Evolutionary conservation across 2,329 filamentous ascomycete genomes (phyloP).

Genomic region (Teratosphaeria nubilosa): DNA sequence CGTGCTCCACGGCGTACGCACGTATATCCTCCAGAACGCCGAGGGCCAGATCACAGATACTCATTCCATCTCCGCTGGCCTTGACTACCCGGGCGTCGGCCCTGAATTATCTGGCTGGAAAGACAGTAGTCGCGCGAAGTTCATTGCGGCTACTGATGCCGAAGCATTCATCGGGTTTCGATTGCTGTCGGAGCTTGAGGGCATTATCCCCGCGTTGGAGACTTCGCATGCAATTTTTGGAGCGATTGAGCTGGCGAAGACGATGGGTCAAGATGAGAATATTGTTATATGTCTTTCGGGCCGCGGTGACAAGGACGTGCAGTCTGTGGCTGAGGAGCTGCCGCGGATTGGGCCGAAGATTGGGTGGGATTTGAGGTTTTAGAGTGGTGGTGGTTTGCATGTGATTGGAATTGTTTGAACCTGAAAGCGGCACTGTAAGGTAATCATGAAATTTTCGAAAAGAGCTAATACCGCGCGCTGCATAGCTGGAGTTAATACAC

Average conservation of each 20-base stretch:
- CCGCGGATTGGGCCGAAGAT: slow-evolving; percentile 81
- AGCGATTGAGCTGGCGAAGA: slow-evolving; percentile 82
- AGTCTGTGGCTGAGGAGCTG: slow-evolving; percentile 91
- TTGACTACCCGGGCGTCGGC: slow-evolving; percentile 95
- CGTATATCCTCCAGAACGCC: slow-evolving; percentile 86
- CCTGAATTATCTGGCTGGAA: slow-evolving; percentile 92
- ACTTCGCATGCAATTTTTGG: slow-evolving; percentile 87
- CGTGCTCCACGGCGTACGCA: slow-evolving; percentile 89
- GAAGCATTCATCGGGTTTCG: slow-evolving; percentile 83
- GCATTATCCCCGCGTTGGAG: slow-evolving; percentile 93
- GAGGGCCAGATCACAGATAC: slow-evolving; percentile 92
- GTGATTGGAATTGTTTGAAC: background rate
- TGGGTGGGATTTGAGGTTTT: slow-evolving; percentile 54
- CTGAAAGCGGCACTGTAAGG: too few species aligned
- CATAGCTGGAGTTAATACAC: too few species aligned
- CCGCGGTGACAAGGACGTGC: slow-evolving; percentile 94
- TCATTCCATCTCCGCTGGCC: slow-evolving; percentile 89
- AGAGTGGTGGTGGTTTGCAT: background rate
- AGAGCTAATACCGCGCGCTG: too few species aligned
- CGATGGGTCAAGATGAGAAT: slow-evolving; percentile 78
- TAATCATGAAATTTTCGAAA: too few species aligned
- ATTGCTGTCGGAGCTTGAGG: slow-evolving; percentile 76
- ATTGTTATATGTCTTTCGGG: slow-evolving; percentile 90
- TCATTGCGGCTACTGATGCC: slow-evolving; percentile 83
- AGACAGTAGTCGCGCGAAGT: slow-evolving; percentile 74